Evolutionary conservation across 345 rosid genomes (phyloP).

Genomic region (Lumnitzera littorea): DNA sequence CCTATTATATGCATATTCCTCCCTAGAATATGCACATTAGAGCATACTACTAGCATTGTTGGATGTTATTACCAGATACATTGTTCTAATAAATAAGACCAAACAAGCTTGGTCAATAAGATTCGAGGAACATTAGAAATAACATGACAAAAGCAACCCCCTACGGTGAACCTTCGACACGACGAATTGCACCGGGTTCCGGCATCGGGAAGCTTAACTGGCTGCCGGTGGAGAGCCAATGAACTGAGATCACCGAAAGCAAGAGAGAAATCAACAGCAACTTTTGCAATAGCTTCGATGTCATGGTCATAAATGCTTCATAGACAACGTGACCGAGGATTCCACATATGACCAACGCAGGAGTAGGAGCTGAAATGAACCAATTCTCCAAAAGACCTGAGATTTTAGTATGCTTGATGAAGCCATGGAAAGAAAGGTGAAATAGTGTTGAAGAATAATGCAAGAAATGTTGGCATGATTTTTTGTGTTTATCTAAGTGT

Average conservation of each 20-base stretch:
- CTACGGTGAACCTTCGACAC: conserved; percentile 54
- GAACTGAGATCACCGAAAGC: conserved; percentile 38
- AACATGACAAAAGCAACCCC: conserved; percentile 35
- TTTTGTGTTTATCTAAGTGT: too few species aligned
- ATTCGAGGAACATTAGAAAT: conserved; percentile 37
- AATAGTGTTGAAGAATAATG: neutral
- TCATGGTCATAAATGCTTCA: conserved; percentile 46
- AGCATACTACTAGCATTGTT: too few species aligned
- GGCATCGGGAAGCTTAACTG: conserved; percentile 32
- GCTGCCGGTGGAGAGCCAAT: conserved; percentile 41
- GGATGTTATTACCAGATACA: too few species aligned
- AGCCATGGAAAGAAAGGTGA: conserved; percentile 16
- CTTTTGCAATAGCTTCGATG: conserved; percentile 40
- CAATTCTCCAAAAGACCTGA: conserved; percentile 25
- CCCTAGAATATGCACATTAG: too few species aligned
- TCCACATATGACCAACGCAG: conserved; percentile 13
- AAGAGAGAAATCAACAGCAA: conserved; percentile 43
- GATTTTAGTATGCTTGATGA: conserved; percentile 11
- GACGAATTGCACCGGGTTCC: conserved; percentile 43
- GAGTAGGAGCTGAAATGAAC: conserved; percentile 25
- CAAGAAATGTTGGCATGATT: neutral
- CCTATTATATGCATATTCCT: too few species aligned
- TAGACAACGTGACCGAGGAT: conserved; percentile 36
- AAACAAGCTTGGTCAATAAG: conserved; percentile 36
- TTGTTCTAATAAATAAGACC: conserved; percentile 18